Percentiles rank a stretch among this genome's conserved stretches.
Conservation (phyloP, 2,329 filamentous ascomycete species). For the Aciculosporium take region DNA sequence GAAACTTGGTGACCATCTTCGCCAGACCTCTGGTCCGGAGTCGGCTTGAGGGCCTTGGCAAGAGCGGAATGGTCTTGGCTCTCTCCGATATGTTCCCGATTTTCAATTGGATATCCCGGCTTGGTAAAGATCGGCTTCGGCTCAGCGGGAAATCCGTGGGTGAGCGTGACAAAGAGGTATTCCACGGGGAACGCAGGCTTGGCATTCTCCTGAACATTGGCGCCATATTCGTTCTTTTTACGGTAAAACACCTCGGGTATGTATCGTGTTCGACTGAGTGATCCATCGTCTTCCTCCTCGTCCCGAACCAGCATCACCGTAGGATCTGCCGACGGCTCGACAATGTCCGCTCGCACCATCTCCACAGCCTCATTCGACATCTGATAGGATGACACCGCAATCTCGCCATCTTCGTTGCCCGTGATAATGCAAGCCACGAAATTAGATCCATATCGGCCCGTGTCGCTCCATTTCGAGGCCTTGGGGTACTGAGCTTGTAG, state of each 20-base stretch:
- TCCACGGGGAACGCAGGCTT: slow-evolving; percentile 95
- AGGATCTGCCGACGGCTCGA: slow-evolving; percentile 89
- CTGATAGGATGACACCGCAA: slow-evolving; percentile 83
- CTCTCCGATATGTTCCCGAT: slow-evolving; percentile 74
- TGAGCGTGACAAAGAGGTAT: slow-evolving; percentile 89
- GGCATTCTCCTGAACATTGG: slow-evolving; percentile 91
- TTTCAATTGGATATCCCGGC: slow-evolving; percentile 74
- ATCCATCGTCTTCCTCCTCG: slow-evolving; percentile 71
- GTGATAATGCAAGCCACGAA: slow-evolving; percentile 94
- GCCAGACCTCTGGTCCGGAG: slow-evolving; percentile 42
- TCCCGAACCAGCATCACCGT: slow-evolving; percentile 87
- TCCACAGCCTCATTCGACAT: slow-evolving; percentile 91
- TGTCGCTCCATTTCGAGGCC: slow-evolving; percentile 92
- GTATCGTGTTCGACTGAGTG: slow-evolving; percentile 58
- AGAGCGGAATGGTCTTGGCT: slow-evolving; percentile 63
- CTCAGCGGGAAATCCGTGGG: slow-evolving; percentile 82
- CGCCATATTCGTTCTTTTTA: slow-evolving; percentile 88
- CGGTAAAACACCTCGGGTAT: slow-evolving; percentile 97
- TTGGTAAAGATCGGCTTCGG: slow-evolving; percentile 64
- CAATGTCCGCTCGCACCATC: slow-evolving; percentile 89
- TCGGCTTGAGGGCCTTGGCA: slow-evolving; percentile 52
- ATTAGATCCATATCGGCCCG: slow-evolving; percentile 83
- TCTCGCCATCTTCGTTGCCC: slow-evolving; percentile 80
- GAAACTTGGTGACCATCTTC: slow-evolving; percentile 57
- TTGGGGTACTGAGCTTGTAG: slow-evolving; percentile 82